Conservation (phyloP, 2,329 filamentous ascomycete species). For the Shiraia sp. region DNA sequence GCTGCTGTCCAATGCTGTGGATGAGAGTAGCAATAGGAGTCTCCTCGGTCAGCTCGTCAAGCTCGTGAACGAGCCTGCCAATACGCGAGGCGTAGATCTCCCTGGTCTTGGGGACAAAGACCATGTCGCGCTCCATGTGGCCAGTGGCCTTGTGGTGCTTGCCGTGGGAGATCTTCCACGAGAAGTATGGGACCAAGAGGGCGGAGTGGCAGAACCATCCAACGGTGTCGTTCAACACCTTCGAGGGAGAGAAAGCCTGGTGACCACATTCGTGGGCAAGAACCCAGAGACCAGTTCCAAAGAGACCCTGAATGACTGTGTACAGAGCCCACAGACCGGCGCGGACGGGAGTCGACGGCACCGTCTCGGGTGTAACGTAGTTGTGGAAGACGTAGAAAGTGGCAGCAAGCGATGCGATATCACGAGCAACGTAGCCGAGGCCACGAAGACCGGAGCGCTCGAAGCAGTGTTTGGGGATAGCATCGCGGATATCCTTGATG, state of each 20-base stretch:
- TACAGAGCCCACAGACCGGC: constrained; percentile 68
- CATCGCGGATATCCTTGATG: constrained; percentile 95
- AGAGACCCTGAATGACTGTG: constrained; percentile 85
- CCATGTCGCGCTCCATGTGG: constrained; percentile 98
- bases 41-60: constrained; percentile 90
- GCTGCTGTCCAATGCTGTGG: constrained; percentile 80
- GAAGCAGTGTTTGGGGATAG: constrained; percentile 97
- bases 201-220: constrained; percentile 90
- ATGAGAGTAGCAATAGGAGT: constrained; percentile 81
- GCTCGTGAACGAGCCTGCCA: constrained; percentile 76
- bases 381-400: constrained; percentile 90
- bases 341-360: constrained; percentile 71
- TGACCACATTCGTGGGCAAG: constrained; percentile 98
- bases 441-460: constrained; percentile 78
- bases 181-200: constrained; percentile 95
- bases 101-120: constrained; percentile 92
- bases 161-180: constrained; percentile 98
- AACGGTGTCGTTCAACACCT: constrained; percentile 85
- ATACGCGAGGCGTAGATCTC: constrained; percentile 76
- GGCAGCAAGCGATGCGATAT: constrained; percentile 70
- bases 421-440: constrained; percentile 81
- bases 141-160: constrained; percentile 99
- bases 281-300: constrained; percentile 94
- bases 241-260: constrained; percentile 93
- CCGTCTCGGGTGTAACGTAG: constrained; percentile 81